A percentile compares a stretch with the other conserved stretches of the same genome.
Conservation (phyloP, 176 grass and related monocot genomes). For the Triticum aestivum region DNA sequence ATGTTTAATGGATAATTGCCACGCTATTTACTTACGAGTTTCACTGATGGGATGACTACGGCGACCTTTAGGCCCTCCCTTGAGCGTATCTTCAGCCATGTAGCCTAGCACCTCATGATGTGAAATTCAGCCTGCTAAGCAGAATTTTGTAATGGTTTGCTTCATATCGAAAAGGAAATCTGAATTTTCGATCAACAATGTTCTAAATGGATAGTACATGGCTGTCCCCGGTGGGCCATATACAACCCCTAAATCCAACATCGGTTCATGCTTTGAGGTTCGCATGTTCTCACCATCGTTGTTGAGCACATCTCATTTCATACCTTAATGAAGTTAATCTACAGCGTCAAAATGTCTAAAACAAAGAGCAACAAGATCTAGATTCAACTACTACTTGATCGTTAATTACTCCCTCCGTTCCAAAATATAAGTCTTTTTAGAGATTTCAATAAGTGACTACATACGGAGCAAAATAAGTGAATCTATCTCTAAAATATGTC, state of each 20-base stretch:
- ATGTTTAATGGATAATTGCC: not conserved
- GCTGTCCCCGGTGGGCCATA: not conserved
- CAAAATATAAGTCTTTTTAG: too few relatives aligned
- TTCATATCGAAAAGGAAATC: not conserved
- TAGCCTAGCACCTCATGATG: slow-evolving; percentile 17
- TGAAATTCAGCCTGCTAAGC: not conserved
- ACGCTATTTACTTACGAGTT: slow-evolving; percentile 36
- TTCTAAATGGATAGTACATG: not conserved
- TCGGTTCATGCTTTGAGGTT: not conserved
- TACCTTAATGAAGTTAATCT: not conserved
- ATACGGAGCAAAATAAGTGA: too few relatives aligned
- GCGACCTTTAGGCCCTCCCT: slow-evolving; percentile 11
- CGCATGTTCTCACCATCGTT: not conserved
- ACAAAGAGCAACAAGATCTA: not conserved
- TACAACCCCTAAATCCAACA: not conserved
- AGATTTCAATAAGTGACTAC: too few relatives aligned
- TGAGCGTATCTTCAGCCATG: slow-evolving; percentile 22
- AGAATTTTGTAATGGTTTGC: not conserved
- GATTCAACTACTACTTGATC: not conserved
- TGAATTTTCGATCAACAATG: not conserved
- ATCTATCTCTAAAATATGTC: too few relatives aligned
- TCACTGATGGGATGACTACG: slow-evolving; percentile 32
- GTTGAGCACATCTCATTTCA: not conserved
- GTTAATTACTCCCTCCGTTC: too few relatives aligned
- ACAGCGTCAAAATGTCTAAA: not conserved